These are phyloP conservation scores for Westerdykella aurantiaca DNA, from an alignment of 2,329 filamentous ascomycete genomes.

Conservation along the genomic window DNA sequence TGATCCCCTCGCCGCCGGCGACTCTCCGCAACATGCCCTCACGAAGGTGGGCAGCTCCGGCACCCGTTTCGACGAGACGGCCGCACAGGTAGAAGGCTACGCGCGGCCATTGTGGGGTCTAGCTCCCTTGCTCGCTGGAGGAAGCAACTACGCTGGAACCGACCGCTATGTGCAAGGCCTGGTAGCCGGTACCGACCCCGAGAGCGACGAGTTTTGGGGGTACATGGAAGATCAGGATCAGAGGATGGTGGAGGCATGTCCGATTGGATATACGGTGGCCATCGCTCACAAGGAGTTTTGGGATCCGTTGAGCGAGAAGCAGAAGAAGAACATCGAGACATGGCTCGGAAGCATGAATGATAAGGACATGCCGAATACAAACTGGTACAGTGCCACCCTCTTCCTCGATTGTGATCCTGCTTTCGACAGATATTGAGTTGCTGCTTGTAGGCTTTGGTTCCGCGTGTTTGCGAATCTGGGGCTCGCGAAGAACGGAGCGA, in stretches of 20 bases:
- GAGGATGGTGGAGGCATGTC: constrained; percentile 81
- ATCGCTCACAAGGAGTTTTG: constrained; percentile 61
- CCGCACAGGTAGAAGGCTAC: constrained; percentile 71
- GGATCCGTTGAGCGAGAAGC: constrained; percentile 57
- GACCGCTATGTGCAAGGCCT: constrained; percentile 65
- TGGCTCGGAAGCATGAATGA: constrained; percentile 76
- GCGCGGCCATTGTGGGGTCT: constrained; percentile 72
- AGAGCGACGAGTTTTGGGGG: constrained; percentile 69
- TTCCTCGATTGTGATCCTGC: not conserved
- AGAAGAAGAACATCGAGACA: constrained; percentile 60
- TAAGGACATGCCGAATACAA: constrained; percentile 64
- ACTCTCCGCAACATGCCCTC: constrained; percentile 60
- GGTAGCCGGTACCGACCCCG: constrained; percentile 64
- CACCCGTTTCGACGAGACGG: constrained; percentile 70
- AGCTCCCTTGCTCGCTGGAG: constrained; percentile 63
- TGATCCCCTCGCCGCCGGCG: constrained; percentile 65
- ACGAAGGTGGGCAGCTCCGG: constrained; percentile 66
- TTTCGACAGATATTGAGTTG: constrained; percentile 22
- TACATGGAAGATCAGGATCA: constrained; percentile 71
- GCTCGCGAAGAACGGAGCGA: constrained; percentile 66
- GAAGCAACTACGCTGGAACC: constrained; percentile 58
- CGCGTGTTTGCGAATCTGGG: constrained; percentile 78
- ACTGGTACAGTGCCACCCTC: constrained; percentile 45
- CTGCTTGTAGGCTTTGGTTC: constrained; percentile 64
- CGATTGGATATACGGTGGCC: constrained; percentile 67